Conservation (phyloP, 345 rosid genomes). For the Acer yangbiense region DNA sequence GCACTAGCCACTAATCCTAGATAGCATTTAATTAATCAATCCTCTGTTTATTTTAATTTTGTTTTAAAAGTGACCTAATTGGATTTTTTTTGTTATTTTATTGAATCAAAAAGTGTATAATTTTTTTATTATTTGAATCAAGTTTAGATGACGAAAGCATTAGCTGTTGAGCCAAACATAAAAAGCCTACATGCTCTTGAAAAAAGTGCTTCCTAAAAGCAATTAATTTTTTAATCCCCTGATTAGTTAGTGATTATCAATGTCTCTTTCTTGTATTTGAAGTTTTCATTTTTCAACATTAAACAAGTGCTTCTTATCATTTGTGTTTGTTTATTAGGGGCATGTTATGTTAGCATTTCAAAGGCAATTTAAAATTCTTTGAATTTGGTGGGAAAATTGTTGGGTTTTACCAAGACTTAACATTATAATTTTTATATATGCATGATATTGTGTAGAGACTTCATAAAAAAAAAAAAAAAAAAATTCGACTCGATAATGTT, state of each 20-base stretch:
- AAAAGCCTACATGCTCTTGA: constrained; percentile 26
- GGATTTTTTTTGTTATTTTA: no score
- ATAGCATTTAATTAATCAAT: constrained; percentile 6
- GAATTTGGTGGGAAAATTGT: neutral
- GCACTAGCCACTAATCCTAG: constrained; percentile 14
- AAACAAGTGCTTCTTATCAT: constrained; percentile 19
- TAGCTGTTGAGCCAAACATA: constrained; percentile 26
- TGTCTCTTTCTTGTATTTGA: constrained; percentile 11
- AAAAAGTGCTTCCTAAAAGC: constrained; percentile 15
- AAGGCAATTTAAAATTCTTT: neutral
- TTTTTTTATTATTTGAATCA: neutral
- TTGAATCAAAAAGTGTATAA: neutral
- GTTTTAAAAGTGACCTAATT: neutral
- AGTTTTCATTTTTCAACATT: constrained; percentile 17
- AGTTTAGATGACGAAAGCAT: constrained; percentile 41
- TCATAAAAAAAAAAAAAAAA: no score
- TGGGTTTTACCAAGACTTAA: neutral
- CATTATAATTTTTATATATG: no score
- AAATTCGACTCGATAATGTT: no score
- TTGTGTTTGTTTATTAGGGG: constrained; percentile 1
- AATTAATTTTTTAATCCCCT: neutral
- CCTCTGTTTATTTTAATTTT: neutral
- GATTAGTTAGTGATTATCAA: constrained; percentile 5
- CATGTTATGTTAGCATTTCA: neutral
- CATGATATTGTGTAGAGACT: no score